Evolutionary conservation across 2,329 filamentous ascomycete genomes (phyloP), one percentile per base, ranked within the genome.

Genomic region (Fusarium lateritium): DNA sequence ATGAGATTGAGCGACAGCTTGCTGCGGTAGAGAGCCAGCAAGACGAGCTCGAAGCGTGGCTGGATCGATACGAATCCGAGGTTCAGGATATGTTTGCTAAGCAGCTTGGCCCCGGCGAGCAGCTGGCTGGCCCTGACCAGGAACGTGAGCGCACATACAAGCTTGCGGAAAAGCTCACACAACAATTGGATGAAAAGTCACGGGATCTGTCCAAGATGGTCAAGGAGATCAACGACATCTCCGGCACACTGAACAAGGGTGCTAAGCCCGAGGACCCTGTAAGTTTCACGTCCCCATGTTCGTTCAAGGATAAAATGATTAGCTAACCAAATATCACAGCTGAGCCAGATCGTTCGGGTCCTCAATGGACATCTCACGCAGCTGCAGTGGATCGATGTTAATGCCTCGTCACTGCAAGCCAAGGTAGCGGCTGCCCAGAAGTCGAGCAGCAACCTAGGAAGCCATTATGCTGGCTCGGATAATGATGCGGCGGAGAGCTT

Each of bases 131-230:
- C 9, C 94, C 95, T 5, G 97, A 99, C 77, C 94, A 97, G 80
- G 96, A 99, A 83, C 90, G 96, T 47, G 96, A 99, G 85, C 88
- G 92, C 78, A 98, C 95, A 70, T 98, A 98, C 83, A 97, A 97
- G 85, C 84, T 97, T 53, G 96, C 96, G 3, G 96, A 99, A 85
- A 96, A 94, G 80, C 86, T 98, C 69, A 94, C 94, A 13, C 93
- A 97, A 77, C 90, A 93, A 70, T 85, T 99, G 69, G 94, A 97
- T 60, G 94, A 97, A 73, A 97, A 98, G 89, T 94, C 94, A 76
- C 93, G 94, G 77, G 94, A 97, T 77, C 85, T 99, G 67, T 90
- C 89, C 47, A 95, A 94, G 82, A 98, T 99, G 94, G 97, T 99
- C 73, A 94, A 97, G 77, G 96, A 98, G 81, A 97, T 99, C 78